Conservation (phyloP, 73 alveolate genomes). For the Stentor coeruleus region DNA sequence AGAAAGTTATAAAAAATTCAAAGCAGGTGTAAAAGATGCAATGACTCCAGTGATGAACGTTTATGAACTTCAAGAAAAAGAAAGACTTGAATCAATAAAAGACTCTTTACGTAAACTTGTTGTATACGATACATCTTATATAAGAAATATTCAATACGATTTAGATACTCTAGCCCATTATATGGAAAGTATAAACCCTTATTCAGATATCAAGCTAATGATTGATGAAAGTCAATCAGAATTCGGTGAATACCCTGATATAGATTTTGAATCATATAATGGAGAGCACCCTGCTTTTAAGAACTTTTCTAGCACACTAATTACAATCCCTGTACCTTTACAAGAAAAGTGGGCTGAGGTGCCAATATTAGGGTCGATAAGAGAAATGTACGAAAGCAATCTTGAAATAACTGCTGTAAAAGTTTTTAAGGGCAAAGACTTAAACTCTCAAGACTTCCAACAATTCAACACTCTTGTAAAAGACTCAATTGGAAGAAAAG, state of each 20-base stretch:
- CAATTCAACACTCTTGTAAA: neutral
- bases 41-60: neutral
- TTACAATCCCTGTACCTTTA: too few species aligned
- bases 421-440: neutral
- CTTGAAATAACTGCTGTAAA: neutral
- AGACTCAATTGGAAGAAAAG: slow-evolving; percentile 5
- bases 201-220: neutral
- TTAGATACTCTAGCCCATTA: slow-evolving; percentile 14
- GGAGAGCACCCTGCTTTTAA: neutral
- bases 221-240: neutral
- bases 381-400: neutral
- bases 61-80: slow-evolving; percentile 25
- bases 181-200: neutral
- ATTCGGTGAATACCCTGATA: neutral
- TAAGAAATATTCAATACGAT: slow-evolving; percentile 25
- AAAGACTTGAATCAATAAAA: slow-evolving; percentile 10
- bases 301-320: neutral
- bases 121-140: slow-evolving; percentile 28
- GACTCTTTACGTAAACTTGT: slow-evolving; percentile 34
- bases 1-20: neutral
- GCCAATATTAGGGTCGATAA: neutral
- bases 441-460: neutral
- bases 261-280: slow-evolving; percentile 19
- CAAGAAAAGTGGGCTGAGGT: neutral
- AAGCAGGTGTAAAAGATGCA: neutral